These are phyloP conservation scores for Zarea fungicola DNA, from an alignment of 2,329 filamentous ascomycete genomes.

Conservation along the genomic window DNA sequence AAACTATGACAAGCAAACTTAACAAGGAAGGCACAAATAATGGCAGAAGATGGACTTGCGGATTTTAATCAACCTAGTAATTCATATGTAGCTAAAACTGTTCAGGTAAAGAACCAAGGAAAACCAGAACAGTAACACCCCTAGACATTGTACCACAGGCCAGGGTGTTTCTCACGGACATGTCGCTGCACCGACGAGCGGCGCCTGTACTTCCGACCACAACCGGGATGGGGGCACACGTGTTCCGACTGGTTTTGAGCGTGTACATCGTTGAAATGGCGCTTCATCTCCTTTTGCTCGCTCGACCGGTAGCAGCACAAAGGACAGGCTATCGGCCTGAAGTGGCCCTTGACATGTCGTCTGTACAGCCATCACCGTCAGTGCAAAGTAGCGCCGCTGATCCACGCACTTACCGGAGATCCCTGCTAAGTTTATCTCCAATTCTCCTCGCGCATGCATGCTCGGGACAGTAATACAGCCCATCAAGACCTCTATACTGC, in stretches of 20 bases:
- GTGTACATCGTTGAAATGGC: conserved; percentile 4
- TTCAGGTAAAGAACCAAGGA: too few relatives aligned
- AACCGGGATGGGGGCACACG: neutral
- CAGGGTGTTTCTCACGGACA: too few relatives aligned
- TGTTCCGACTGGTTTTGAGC: too few relatives aligned
- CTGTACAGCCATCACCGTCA: neutral
- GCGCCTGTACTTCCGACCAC: neutral
- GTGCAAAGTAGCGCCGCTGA: neutral
- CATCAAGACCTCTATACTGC: neutral
- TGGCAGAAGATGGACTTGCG: neutral
- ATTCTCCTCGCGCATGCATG: neutral
- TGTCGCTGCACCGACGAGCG: too few relatives aligned
- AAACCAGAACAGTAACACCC: too few relatives aligned
- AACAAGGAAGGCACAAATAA: neutral
- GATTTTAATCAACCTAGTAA: neutral
- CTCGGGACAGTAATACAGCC: neutral
- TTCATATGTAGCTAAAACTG: neutral
- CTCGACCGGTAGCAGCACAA: neutral
- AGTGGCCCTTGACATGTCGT: neutral
- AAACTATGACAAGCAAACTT: neutral
- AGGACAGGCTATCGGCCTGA: neutral
- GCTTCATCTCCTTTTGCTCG: conserved; percentile 9
- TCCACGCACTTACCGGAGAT: neutral
- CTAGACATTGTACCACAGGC: too few relatives aligned
- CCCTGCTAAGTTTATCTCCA: neutral